Percentiles rank a stretch among this genome's conserved stretches.
phyloP scores from a whole-genome alignment of 371 early-diverging fungal genomes.

The Circinella umbellata region DNA sequence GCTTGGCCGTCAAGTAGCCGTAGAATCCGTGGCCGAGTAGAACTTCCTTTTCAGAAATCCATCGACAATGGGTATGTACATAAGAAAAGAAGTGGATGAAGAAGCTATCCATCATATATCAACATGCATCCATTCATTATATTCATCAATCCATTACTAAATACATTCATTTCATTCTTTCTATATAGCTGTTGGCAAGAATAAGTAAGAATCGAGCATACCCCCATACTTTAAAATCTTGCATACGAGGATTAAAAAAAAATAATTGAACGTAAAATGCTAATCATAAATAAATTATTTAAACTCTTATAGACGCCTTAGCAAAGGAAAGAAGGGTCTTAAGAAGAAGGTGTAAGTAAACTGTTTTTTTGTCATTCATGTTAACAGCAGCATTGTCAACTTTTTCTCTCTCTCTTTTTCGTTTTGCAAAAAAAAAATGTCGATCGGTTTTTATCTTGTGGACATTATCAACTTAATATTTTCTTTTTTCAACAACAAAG shows the following conservation, averaged over 20 bases:
- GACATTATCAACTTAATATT: too few species aligned
- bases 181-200: constrained; percentile 88
- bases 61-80: constrained; percentile 30
- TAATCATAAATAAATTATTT: constrained; percentile 4
- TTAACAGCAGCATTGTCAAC: neutral
- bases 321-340: constrained; percentile 44
- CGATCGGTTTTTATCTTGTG: too few species aligned
- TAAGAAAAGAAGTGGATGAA: neutral
- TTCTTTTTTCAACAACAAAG: too few species aligned
- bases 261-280: constrained; percentile 1
- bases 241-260: neutral
- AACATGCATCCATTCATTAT: constrained; percentile 33
- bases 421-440: neutral
- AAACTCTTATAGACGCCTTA: constrained; percentile 64
- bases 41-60: constrained; percentile 18
- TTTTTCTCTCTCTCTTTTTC: neutral
- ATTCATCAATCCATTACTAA: constrained; percentile 23
- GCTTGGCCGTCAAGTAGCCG: neutral
- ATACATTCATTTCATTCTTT: constrained; percentile 7
- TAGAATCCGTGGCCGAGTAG: neutral
- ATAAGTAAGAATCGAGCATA: constrained; percentile 72
- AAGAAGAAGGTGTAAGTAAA: constrained; percentile 76
- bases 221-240: neutral
- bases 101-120: constrained; percentile 21
- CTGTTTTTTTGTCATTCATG: neutral